Percentiles rank a stretch among this genome's conserved stretches.
Conservation (phyloP, 1,284 basidiomycete species). For the Pholiota adiposa region DNA sequence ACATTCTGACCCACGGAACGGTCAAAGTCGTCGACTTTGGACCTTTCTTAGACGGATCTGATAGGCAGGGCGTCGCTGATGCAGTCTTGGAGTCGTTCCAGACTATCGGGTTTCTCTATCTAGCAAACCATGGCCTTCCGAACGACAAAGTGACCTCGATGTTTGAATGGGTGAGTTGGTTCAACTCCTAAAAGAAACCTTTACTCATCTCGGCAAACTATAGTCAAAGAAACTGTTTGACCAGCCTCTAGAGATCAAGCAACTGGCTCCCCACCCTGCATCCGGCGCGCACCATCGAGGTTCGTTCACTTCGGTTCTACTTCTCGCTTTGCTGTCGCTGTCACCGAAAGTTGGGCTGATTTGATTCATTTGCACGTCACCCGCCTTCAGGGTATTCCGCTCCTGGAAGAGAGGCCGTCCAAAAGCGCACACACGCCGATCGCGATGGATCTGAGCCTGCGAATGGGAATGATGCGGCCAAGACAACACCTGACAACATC, state of each 20-base stretch:
- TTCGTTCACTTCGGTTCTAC: conserved; percentile 21
- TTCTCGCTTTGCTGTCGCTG: not conserved
- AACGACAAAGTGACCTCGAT: conserved; percentile 50
- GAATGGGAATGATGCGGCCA: conserved; percentile 32
- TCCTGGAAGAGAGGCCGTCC: conserved; percentile 49
- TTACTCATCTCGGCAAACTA: not conserved
- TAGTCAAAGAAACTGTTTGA: conserved; percentile 58
- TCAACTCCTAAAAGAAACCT: not conserved
- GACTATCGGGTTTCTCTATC: conserved; percentile 61
- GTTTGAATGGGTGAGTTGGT: conserved; percentile 52
- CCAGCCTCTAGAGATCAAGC: conserved; percentile 52
- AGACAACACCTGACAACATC: conserved; percentile 28
- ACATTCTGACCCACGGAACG: not conserved
- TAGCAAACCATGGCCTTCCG: conserved; percentile 58
- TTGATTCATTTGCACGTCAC: not conserved
- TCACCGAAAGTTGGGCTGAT: not conserved
- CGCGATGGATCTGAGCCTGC: conserved; percentile 35
- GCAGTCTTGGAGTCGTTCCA: conserved; percentile 62
- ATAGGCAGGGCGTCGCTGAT: conserved; percentile 50
- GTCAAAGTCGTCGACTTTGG: conserved; percentile 57
- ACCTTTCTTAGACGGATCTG: conserved; percentile 49
- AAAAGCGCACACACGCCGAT: conserved; percentile 46
- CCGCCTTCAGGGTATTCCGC: conserved; percentile 48
- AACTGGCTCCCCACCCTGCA: conserved; percentile 59
- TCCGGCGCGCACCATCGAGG: conserved; percentile 59